Base-by-base conservation (phyloP, 2,329 filamentous ascomycete species). In the Stemphylium beticola region DNA sequence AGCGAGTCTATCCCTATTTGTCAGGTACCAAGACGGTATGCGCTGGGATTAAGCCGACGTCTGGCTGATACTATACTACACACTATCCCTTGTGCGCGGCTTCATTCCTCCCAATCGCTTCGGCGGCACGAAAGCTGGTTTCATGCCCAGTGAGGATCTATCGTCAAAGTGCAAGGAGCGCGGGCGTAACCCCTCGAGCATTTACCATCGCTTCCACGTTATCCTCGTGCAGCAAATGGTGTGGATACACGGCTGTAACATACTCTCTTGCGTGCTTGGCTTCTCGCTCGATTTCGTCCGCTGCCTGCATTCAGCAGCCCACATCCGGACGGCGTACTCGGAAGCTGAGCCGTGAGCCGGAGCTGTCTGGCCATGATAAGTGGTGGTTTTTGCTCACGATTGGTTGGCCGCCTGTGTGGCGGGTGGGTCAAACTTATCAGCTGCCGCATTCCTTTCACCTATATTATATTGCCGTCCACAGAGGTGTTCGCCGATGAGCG, bases 361-460 rank as follows among this genome's bases (percentile, higher is more conserved):
- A 17, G 2, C 31, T 45, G 7, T 36, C 42, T 7, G 18, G 42
- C 8, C 42, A 45, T n/a, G 31, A 26, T 12, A 29, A 18, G n/a
- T 45, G 42, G 42, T 17, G 24, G 2, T 45, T 36, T 24, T 33
- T 45, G 18, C 32, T 36, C 12, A 48, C 45, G 9, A 24, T 48
- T 14, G 45, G 45, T 6, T 48, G 45, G 45, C 45, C 36, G 15
- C 45, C 45, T 7, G 45, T 40, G 14, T 48, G 45, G 45, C 39
- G 45, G 45, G 17, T 48, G 6, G 45, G 26, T 4, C 45, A 48
- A 48, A 24, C 6, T 48, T 11, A 24, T 29, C 7, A 48, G 45
- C 36, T 40, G 45, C 22, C 31, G 36, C 22, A 40, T 48, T 33
- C 45, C 45, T 3, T 5, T 48, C 2, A 24, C 26, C 15, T 48